Percentiles rank a stretch among this genome's conserved stretches.
phyloP scores from a whole-genome alignment of 768 basidiomycete species.

The Leccinellum rugosiceps region DNA sequence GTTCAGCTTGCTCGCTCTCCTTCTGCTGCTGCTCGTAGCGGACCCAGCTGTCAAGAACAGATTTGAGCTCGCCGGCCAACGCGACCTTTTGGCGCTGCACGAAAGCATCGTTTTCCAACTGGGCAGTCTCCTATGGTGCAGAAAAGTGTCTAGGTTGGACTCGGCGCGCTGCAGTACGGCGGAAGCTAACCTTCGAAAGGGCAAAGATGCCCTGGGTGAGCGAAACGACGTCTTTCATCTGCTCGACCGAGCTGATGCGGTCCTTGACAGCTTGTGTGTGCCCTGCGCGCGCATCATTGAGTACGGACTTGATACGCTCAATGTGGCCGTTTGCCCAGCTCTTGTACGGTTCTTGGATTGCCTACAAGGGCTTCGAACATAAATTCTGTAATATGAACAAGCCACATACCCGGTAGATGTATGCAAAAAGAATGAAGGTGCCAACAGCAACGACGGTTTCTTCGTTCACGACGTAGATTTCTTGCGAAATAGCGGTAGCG shows the following conservation, averaged over 20 bases:
- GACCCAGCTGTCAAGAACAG: conserved; percentile 97
- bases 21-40: conserved; percentile 96
- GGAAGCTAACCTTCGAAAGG: conserved; percentile 72
- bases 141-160: background rate
- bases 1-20: conserved; percentile 92
- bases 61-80: conserved; percentile 85
- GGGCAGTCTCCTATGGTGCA: conserved; percentile 74
- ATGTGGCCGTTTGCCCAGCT: conserved; percentile 92
- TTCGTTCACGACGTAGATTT: conserved; percentile 97
- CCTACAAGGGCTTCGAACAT: conserved; percentile 38
- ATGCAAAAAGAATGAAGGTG: conserved; percentile 77
- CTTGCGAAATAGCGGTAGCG: conserved; percentile 93
- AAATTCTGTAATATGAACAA: background rate
- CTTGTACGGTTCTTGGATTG: conserved; percentile 81
- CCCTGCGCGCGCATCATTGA: conserved; percentile 77
- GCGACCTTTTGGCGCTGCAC: conserved; percentile 86
- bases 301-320: conserved; percentile 74
- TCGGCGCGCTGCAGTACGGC: background rate
- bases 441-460: conserved; percentile 88
- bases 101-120: conserved; percentile 86
- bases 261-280: conserved; percentile 93
- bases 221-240: conserved; percentile 94
- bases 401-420: conserved; percentile 69
- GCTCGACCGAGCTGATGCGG: conserved; percentile 85
- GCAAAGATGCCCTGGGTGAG: conserved; percentile 89